Evolutionary conservation across 2,329 filamentous ascomycete genomes (phyloP).

Genomic region (Aspergillus brunneoviolaceus): DNA sequence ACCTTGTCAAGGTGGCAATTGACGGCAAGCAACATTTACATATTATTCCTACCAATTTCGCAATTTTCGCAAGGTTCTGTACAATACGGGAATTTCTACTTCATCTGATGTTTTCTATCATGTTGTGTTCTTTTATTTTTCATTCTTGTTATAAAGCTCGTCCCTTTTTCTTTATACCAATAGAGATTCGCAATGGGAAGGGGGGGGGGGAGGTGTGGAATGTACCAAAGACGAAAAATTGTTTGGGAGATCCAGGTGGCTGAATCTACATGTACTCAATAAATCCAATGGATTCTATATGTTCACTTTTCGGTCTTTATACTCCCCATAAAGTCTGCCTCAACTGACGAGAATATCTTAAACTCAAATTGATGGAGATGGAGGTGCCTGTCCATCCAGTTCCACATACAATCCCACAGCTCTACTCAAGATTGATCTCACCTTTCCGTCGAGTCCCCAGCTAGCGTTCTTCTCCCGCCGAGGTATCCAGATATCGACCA

Average conservation of each 20-base stretch:
- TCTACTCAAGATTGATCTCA: conserved; percentile 11
- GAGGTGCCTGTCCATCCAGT: too few relatives aligned
- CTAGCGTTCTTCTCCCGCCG: conserved; percentile 13
- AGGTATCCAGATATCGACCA: conserved; percentile 47
- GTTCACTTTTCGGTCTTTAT: conserved; percentile 16
- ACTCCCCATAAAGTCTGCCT: neutral
- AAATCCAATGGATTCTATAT: conserved; percentile 10
- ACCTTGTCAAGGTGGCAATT: conserved; percentile 10
- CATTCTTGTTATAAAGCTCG: conserved; percentile 9
- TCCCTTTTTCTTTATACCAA: conserved; percentile 6
- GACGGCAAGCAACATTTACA: conserved; percentile 16
- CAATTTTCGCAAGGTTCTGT: conserved; percentile 36
- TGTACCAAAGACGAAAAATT: neutral
- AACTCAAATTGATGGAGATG: too few relatives aligned
- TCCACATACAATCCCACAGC: too few relatives aligned
- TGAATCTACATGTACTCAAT: neutral
- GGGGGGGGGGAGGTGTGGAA: neutral
- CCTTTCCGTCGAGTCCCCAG: conserved; percentile 13
- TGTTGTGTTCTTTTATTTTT: conserved; percentile 13
- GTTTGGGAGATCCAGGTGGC: neutral
- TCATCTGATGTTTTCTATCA: conserved; percentile 33
- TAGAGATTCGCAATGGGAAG: neutral
- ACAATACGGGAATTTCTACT: conserved; percentile 41
- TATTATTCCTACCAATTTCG: conserved; percentile 32
- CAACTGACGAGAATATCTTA: neutral